Base-by-base conservation (phyloP, 306 rosid species). In the Corylus heterophylla region DNA sequence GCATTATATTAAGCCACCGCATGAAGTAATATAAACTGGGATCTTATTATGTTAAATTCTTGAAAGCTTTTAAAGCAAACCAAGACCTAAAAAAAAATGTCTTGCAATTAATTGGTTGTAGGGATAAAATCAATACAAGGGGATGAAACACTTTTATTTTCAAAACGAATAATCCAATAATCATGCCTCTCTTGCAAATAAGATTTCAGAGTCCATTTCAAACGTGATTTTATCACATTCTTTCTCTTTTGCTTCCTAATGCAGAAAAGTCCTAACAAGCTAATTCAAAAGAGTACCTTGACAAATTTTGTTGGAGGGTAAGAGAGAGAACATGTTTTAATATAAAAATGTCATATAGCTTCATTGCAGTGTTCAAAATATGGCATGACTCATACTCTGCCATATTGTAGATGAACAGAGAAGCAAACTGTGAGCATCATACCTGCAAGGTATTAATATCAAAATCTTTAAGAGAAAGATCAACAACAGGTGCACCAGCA, bases 361-460 rank as follows among this genome's bases (percentile, higher is more conserved):
- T 67, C n/a, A 16, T 39, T 39, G 48, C 69, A 31, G 49, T 51
- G 47, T 27, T 25, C 35, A 16, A 45, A 27, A 6, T n/a, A 80
- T 67, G 76, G 61, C 39, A 70, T n/a, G 70, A 29, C 75, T 31
- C 49, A 37, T 50, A 54, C 54, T 1, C 17, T 71, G 35, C 17
- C 50, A 22, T 67, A 31, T 52, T 63, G 59, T 63, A 74, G 4
- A 51, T 3, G n/a, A 55, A 45, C 18, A 42, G 45, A 50, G 35
- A 22, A 27, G 5, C 13, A 76, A 17, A 22, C 25, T 20, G 13
- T 59, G 48, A 81, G 59, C 27, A 74, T 71, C 71, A 47, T 82
- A 93, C 98, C 98, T 93, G 98, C 85, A 93, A 89, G 29, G 92
- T 75, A 76, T 74, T 76, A 69, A 89, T 76, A 84, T 90, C 94